A percentile compares a stretch with the other conserved stretches of the same genome.
These are phyloP conservation scores for Fusarium succisae DNA, from an alignment of 2,329 filamentous ascomycete species.

Conservation along the genomic window DNA sequence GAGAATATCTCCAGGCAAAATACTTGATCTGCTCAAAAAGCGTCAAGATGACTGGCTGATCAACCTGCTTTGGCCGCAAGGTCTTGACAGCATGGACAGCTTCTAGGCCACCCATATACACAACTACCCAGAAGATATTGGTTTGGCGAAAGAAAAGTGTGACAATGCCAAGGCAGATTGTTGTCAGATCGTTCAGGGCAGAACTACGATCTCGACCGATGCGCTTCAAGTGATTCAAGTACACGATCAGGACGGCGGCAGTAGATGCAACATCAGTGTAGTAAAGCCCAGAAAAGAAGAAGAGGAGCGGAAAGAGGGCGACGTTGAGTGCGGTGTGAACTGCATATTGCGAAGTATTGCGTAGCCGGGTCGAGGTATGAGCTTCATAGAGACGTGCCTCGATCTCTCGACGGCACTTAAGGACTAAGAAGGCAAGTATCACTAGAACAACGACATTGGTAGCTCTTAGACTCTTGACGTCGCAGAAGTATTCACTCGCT, in stretches of 20 bases:
- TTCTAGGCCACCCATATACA: conserved; percentile 75
- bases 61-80: conserved; percentile 47
- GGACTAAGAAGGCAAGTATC: conserved; percentile 56
- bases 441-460: conserved; percentile 56
- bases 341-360: conserved; percentile 51
- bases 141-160: conserved; percentile 88
- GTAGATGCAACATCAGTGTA: conserved; percentile 94
- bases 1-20: conserved; percentile 55
- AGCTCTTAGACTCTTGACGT: conserved; percentile 53
- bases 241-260: conserved; percentile 75
- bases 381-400: conserved; percentile 53
- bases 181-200: conserved; percentile 52
- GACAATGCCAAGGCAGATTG: conserved; percentile 67
- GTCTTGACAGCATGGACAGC: conserved; percentile 61
- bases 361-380: conserved; percentile 24
- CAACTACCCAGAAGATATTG: conserved; percentile 93
- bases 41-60: conserved; percentile 46
- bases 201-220: conserved; percentile 48
- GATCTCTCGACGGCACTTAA: conserved; percentile 62
- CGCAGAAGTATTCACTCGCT: conserved; percentile 38
- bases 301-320: conserved; percentile 85
- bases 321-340: conserved; percentile 79
- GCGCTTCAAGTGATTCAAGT: conserved; percentile 64
- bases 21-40: conserved; percentile 50
- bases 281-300: conserved; percentile 95